Evolutionary conservation across 1,139 yeast species (phyloP).

Genomic region (Pichia inconspicua): DNA sequence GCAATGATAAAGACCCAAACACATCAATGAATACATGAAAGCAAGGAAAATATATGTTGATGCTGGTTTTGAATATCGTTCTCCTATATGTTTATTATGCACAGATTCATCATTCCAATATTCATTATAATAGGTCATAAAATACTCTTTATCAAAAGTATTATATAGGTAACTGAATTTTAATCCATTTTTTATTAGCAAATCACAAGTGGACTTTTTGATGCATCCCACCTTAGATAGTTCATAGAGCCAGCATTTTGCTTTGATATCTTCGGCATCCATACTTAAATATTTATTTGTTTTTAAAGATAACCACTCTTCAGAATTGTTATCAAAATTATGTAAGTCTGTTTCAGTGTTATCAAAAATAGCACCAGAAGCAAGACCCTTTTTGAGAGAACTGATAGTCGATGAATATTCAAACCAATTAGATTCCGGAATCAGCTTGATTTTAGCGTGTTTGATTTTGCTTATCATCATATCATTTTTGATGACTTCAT

Average conservation of each 20-base stretch:
- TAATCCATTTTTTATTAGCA: conserved; percentile 17
- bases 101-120: conserved; percentile 20
- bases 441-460: neutral
- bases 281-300: conserved; percentile 9
- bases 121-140: conserved; percentile 19
- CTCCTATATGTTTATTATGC: conserved; percentile 19
- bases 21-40: conserved; percentile 30
- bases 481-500: neutral
- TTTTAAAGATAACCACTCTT: conserved; percentile 22
- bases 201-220: conserved; percentile 18
- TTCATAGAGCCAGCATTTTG: conserved; percentile 24
- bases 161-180: conserved; percentile 17
- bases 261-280: conserved; percentile 16
- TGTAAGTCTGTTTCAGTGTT: conserved; percentile 9
- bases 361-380: conserved; percentile 17
- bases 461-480: neutral
- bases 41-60: conserved; percentile 28
- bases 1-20: conserved; percentile 29
- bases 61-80: conserved; percentile 17
- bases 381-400: conserved; percentile 20
- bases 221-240: conserved; percentile 16
- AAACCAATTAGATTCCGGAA: conserved; percentile 15
- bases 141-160: conserved; percentile 16
- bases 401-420: conserved; percentile 22
- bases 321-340: conserved; percentile 20